phyloP scores from a whole-genome alignment of 139 green algal species.

The Closterium sp. region DNA sequence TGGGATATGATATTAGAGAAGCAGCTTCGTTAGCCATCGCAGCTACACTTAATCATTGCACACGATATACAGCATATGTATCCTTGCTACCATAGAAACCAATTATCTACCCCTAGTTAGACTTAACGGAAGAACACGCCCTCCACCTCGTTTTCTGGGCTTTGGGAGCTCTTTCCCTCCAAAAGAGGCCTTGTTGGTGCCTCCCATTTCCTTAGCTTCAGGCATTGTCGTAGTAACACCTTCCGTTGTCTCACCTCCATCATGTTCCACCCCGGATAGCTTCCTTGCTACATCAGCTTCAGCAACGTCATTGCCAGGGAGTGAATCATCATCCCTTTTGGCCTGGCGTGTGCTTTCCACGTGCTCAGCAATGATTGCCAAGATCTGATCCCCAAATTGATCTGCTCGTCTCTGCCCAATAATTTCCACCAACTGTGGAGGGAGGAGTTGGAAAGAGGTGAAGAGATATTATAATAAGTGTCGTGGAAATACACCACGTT shows the following conservation, averaged over 20 bases:
- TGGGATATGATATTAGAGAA: neutral
- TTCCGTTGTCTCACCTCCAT: neutral
- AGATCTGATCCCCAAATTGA: neutral
- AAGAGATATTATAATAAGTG: neutral
- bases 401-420: neutral
- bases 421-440: neutral
- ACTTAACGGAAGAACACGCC: neutral
- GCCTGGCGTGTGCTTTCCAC: neutral
- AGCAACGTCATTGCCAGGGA: neutral
- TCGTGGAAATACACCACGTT: neutral
- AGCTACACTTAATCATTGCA: neutral
- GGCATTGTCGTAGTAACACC: neutral
- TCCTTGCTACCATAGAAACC: too few species aligned
- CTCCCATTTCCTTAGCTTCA: neutral
- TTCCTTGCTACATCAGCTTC: neutral
- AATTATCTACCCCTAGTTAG: neutral
- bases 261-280: neutral
- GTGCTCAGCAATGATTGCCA: neutral
- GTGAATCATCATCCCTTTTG: neutral
- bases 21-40: neutral
- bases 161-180: neutral
- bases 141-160: neutral
- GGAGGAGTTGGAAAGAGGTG: neutral
- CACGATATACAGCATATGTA: too few species aligned
- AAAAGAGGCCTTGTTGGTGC: neutral